Conservation (phyloP, 2,329 filamentous ascomycete genomes). For the Dactylellina sp. region DNA sequence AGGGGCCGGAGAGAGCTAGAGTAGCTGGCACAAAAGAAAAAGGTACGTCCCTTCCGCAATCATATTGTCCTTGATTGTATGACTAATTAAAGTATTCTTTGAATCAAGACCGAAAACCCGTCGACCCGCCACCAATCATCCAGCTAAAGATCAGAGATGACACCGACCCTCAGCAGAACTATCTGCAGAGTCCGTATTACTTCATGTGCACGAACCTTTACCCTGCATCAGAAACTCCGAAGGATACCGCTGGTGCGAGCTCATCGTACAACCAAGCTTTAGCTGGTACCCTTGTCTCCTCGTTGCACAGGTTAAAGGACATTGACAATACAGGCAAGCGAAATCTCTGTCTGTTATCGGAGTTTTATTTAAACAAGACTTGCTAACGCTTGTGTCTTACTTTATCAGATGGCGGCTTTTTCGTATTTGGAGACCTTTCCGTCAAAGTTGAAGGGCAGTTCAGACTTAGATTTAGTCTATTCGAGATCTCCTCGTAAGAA, state of each 20-base stretch:
- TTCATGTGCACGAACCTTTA: constrained; percentile 72
- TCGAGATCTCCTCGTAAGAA: constrained; percentile 71
- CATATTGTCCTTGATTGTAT: background rate
- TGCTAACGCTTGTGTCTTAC: constrained; percentile 18
- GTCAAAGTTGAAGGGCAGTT: constrained; percentile 79
- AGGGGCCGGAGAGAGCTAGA: constrained; percentile 75
- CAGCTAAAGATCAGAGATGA: constrained; percentile 71
- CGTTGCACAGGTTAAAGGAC: constrained; percentile 84
- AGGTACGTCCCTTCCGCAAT: constrained; percentile 65
- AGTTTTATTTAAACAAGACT: constrained; percentile 6
- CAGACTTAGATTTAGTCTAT: constrained; percentile 80
- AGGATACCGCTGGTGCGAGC: constrained; percentile 38
- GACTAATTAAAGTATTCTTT: constrained; percentile 17
- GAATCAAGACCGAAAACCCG: constrained; percentile 78
- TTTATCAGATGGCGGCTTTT: constrained; percentile 79
- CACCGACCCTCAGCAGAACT: constrained; percentile 72
- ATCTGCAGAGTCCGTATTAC: constrained; percentile 74
- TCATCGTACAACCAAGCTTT: constrained; percentile 67
- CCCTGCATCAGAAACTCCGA: constrained; percentile 67
- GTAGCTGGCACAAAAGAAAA: constrained; percentile 81
- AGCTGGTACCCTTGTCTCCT: constrained; percentile 80
- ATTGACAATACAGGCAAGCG: constrained; percentile 70
- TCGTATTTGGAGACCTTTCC: constrained; percentile 90
- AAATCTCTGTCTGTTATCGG: constrained; percentile 4
- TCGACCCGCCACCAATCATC: constrained; percentile 87